Base-by-base conservation (phyloP, 768 basidiomycete species). In the Kwoniella dejecticola region DNA sequence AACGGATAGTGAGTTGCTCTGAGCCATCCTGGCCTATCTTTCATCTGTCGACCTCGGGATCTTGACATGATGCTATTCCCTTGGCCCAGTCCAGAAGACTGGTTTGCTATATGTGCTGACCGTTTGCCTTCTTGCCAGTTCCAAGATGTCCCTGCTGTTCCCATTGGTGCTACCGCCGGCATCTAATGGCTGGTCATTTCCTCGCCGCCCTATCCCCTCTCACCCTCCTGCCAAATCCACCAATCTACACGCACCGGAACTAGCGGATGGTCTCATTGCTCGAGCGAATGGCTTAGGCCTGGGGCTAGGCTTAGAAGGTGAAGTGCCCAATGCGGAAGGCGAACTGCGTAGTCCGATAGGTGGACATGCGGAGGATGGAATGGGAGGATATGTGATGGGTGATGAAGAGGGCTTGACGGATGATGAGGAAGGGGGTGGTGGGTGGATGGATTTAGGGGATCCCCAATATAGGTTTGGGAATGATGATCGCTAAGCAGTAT, bases 141-240 rank as follows among this genome's bases (percentile, higher is more conserved):
- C 91, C 0, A 76, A 83, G 24, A 85, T 85, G 53, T 91, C 91
- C 0, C 83, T 98, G n/a, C 69, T 97, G 19, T 64, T 98, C 13
- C 96, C 96, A 0, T 76, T 92, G 3, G 85, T 88, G 10, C 82
- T 89, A 26, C 84, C 84, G 57, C 91, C 95, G 0, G 88, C 89
- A 58, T 89, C 90, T 0, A 88, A 97, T 71, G 96, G 96, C 1
- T 83, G 85, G 60, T 36, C 68, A 2, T 75, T 50, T 50, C 68
- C 73, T 5, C 68, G 68, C 3, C 62, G 73, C 15, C 33, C 63
- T 3, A 54, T 74, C 4, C 68, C 72, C 3, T 29, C 33, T 44
- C 52, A 54, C 49, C 62, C 53, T 27, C 62, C 24, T 29, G 45
- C 55, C 6, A 57, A 57, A 24, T 52, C 60, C 1, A n/a, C 60